Base-by-base conservation (phyloP, 768 basidiomycete species). In the Candolleomyces aberdarensis region DNA sequence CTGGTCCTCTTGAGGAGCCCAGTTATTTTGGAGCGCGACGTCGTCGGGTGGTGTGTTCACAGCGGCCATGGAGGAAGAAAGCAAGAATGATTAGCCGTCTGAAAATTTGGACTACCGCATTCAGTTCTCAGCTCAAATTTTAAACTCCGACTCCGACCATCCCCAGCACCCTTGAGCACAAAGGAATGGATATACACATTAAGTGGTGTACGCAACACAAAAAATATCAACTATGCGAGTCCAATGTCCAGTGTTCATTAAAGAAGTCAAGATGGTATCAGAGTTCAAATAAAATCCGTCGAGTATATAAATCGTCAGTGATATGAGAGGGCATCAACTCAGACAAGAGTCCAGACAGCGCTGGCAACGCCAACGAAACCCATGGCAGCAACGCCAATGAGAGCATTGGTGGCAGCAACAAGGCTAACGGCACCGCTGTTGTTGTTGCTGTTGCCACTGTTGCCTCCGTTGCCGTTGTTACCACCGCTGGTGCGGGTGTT, bases 1-100 rank as follows among this genome's bases (percentile, higher is more conserved):
- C 69, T 78, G 78, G 62, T 80, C 81, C 56, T 81, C 82, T 75
- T 78, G 76, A 68, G 80, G 72, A 63, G 72, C 76, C 84, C 84
- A 85, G 69, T 78, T 79, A 66, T 72, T 72, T 63, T 72, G 74
- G 64, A 73, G 69, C 49, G 70, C 49, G 61, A 69, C 62, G 52
- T 75, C 74, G 60, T 75, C 75, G 55, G 67, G 63, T 60, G 67
- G 61, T 60, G 69, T 64, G 63, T 66, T 69, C 64, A 67, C 64
- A 55, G 72, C 69, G 66, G 74, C 73, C 76, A 76, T 77, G 60
- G 65, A 58, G 63, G 61, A 59, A 62, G 62, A 65, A 32, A 36
- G 47, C n/a, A 22, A 57, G 20, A 13, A 36, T 41, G 15, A 48
- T 36, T 11, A 40, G 44, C 40, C 52, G 52, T 36, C 36, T n/a